Percentiles rank a stretch among this genome's conserved stretches.
Conservation (phyloP, 108 stramenopile species). For the Nitzschia sp. region DNA sequence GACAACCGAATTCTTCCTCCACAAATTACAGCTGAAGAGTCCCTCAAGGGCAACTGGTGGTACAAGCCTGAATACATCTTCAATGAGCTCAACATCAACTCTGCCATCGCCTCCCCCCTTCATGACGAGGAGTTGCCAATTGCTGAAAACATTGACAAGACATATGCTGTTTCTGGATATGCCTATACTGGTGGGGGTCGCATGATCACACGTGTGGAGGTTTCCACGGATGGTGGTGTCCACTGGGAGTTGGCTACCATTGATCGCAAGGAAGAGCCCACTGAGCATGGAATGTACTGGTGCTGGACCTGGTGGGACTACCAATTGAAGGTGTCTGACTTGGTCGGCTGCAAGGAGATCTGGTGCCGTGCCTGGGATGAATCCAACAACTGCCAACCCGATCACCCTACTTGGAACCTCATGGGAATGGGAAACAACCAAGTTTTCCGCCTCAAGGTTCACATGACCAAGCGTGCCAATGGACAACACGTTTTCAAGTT, state of each 20-base stretch:
- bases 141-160: conserved; percentile 53
- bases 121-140: conserved; percentile 89
- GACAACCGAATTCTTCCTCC: conserved; percentile 97
- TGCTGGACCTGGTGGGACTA: conserved; percentile 90
- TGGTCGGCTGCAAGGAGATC: conserved; percentile 87
- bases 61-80: conserved; percentile 98
- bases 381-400: conserved; percentile 89
- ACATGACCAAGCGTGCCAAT: conserved; percentile 60
- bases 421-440: conserved; percentile 99
- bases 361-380: conserved; percentile 96
- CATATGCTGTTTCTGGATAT: conserved; percentile 89
- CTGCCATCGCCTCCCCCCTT: conserved; percentile 86
- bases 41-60: conserved; percentile 92
- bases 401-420: conserved; percentile 93
- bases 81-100: conserved; percentile 99
- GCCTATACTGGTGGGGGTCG: conserved; percentile 96
- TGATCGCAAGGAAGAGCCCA: conserved; percentile 78
- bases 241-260: conserved; percentile 80
- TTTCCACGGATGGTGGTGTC: conserved; percentile 83
- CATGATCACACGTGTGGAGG: conserved; percentile 87
- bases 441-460: conserved; percentile 90
- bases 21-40: conserved; percentile 90
- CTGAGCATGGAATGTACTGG: conserved; percentile 89
- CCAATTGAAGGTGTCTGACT: conserved; percentile 68
- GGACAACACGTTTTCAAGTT: conserved; percentile 83